Evolutionary conservation across 2,329 filamentous ascomycete genomes (phyloP), one percentile per base, ranked within the genome.

Genomic region (Botrytis medusae): DNA sequence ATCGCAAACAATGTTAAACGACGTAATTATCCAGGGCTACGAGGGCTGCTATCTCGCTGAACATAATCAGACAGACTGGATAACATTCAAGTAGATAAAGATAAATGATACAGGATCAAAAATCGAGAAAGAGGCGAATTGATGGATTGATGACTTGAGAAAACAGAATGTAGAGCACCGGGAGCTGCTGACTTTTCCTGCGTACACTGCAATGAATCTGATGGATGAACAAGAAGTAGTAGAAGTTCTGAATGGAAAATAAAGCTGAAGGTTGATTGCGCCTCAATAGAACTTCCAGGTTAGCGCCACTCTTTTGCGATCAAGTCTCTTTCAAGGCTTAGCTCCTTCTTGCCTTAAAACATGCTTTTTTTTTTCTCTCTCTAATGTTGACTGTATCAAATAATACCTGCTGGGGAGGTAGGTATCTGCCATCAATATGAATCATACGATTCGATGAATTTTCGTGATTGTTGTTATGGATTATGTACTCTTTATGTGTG

Each of bases 231-330:
- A 42, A 32, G 65, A 67, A 68, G 29, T 22, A 51, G 37, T 65
- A 44, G 40, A 48, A 59, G 48, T 34, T 37, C 46, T 29, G 34
- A 44, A n/a, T 42, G 59, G 61, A 68, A 68, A 48, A 32, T 72
- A 51, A 72, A 68, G 71, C 48, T 72, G 71, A 72, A 69, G 70
- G 71, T 46, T 60, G 62, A 70, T 70, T 68, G 65, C 65, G 65
- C 65, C 65, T 68, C 65, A 68, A 68, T 68, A 37, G 64, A 68
- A 68, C 65, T 54, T 68, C 48, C 48, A 68, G 29, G 48, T 68
- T 68, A 68, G 70, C 70, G 70, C 70, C 70, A 72, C 70, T 72
- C n/a, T 68, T 72, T 34, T 54, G 48, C 62, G 62, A 65, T 42
- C 44, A 72, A 65, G 60, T 51, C 46, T 67, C 60, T 65, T 70